phyloP scores from a whole-genome alignment of 192 early-diverging fungal species.

The Kickxella alabastrina region DNA sequence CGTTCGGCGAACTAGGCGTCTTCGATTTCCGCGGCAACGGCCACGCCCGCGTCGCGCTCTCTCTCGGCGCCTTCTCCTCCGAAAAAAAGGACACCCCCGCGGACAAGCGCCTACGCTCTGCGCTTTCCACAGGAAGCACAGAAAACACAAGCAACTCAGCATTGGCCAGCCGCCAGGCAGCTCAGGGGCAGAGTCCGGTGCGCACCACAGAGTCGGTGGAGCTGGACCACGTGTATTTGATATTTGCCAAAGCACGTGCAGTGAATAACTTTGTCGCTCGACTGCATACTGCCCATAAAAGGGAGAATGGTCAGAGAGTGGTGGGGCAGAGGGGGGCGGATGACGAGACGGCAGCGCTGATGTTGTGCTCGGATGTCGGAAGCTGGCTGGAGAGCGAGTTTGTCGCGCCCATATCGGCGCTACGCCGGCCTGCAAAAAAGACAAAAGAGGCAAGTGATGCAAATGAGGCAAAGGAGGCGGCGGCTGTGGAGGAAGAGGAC shows the following conservation, averaged over 20 bases:
- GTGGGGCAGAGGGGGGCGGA: no score
- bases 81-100: slow-evolving; percentile 24
- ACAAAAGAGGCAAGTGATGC: not conserved
- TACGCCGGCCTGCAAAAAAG: slow-evolving; percentile 17
- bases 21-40: slow-evolving; percentile 49
- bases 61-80: slow-evolving; percentile 40
- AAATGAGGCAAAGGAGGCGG: not conserved
- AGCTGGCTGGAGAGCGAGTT: slow-evolving; percentile 44
- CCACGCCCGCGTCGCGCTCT: slow-evolving; percentile 34
- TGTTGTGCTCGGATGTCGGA: slow-evolving; percentile 34
- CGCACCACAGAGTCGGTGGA: slow-evolving; percentile 26
- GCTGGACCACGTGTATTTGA: slow-evolving; percentile 46
- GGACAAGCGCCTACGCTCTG: not conserved
- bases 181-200: slow-evolving; percentile 5
- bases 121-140: no score
- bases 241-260: slow-evolving; percentile 35
- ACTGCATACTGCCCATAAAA: slow-evolving; percentile 18
- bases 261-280: slow-evolving; percentile 49
- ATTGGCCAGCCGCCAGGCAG: not conserved
- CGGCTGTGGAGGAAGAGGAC: not conserved
- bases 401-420: slow-evolving; percentile 28
- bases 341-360: slow-evolving; percentile 5
- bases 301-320: no score
- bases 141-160: no score
- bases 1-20: slow-evolving; percentile 42